Conservation (phyloP, 2,329 filamentous ascomycete species). For the Sordariomycetes sp. region DNA sequence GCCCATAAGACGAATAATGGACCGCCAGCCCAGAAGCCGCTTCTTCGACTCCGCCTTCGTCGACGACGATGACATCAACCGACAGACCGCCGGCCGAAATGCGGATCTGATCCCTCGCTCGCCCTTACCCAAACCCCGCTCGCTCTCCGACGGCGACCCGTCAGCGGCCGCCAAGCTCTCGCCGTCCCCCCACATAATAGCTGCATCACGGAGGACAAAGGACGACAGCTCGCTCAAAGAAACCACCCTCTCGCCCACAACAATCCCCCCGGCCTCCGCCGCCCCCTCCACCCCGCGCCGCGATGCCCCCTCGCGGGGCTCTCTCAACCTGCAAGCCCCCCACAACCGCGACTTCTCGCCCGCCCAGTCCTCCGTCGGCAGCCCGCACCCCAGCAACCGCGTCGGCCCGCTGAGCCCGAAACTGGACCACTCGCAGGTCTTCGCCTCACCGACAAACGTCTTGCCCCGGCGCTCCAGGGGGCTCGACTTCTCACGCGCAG, state of each 20-base stretch:
- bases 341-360: constrained; percentile 28
- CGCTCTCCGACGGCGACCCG: constrained; percentile 52
- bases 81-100: neutral
- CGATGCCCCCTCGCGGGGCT: constrained; percentile 49
- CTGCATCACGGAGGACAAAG: constrained; percentile 46
- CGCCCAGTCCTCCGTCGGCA: constrained; percentile 11
- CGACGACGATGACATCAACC: neutral
- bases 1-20: neutral
- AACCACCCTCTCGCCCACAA: constrained; percentile 11
- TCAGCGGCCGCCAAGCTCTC: constrained; percentile 37
- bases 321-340: constrained; percentile 62
- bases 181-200: constrained; percentile 45
- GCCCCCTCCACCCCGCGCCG: constrained; percentile 59
- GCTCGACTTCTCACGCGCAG: constrained; percentile 85
- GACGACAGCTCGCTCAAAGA: constrained; percentile 51
- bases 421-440: constrained; percentile 73
- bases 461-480: constrained; percentile 82
- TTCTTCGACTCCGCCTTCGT: neutral
- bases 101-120: constrained; percentile 15
- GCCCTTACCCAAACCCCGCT: constrained; percentile 44
- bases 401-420: constrained; percentile 73
- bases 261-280: neutral
- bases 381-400: constrained; percentile 25
- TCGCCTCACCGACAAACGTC: constrained; percentile 78
- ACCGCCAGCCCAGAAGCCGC: neutral